A percentile compares a stretch with the other conserved stretches of the same genome.
Evolutionary conservation across 2,329 filamentous ascomycete genomes (phyloP).

Genomic region (Aureobasidium melanogenum): DNA sequence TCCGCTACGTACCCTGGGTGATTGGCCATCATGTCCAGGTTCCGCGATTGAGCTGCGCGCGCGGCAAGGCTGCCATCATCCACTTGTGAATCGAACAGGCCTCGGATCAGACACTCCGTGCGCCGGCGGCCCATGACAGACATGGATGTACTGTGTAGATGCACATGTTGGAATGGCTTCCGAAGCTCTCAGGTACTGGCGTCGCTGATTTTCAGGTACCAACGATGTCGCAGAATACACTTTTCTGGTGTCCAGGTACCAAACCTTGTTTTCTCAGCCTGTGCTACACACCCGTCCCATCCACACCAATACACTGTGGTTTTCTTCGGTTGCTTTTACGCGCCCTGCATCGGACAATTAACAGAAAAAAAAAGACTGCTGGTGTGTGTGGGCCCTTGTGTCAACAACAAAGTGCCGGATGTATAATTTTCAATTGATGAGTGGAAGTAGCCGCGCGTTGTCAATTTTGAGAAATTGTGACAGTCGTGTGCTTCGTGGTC

Average conservation of each 20-base stretch:
- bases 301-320: not conserved
- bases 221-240: slow-evolving; percentile 1
- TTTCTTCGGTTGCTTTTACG: not conserved
- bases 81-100: not conserved
- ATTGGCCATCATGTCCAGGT: not conserved
- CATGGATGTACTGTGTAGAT: not conserved
- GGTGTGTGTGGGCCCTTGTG: slow-evolving; percentile 1
- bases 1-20: not conserved
- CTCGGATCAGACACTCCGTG: not conserved
- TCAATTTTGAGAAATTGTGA: not conserved
- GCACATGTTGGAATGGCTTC: not conserved
- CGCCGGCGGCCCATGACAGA: not conserved
- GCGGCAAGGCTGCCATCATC: not conserved
- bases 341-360: slow-evolving; percentile 5
- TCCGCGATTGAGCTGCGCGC: not conserved
- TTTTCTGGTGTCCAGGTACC: not conserved
- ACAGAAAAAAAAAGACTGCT: not conserved
- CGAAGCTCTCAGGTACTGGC: not conserved
- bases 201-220: slow-evolving; percentile 9
- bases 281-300: not conserved
- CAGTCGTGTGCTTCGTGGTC: not conserved
- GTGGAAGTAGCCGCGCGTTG: not conserved
- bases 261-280: slow-evolving; percentile 5
- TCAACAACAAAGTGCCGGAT: not conserved
- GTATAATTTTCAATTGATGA: not conserved